Base-by-base conservation (phyloP, 1,284 basidiomycete genomes). In the Takashimella koratensis region DNA sequence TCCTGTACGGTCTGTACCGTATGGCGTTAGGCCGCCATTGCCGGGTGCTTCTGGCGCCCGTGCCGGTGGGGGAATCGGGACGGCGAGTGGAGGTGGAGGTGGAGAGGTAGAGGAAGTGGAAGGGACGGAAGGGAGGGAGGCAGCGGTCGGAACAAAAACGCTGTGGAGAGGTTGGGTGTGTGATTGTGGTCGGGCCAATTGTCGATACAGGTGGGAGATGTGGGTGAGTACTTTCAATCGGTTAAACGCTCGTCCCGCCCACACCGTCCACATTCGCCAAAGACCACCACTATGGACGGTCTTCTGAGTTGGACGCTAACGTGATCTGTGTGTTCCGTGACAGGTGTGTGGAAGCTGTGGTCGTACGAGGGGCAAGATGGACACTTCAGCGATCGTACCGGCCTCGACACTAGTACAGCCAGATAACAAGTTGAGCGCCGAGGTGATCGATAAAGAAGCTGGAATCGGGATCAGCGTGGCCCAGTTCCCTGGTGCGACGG, bases 151-250 rank as follows among this genome's bases (percentile, higher is more conserved):
- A 6, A 45, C 56, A 23, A 45, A 66, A 24, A 55, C 55, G 2
- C 47, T 70, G 4, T 67, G 67, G 67, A 54, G 51, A 5, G 70
- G 70, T 68, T 73, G 69, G 69, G 69, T 71, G 4, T 73, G 71
- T 44, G 49, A 27, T 19, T 73, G 71, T 44, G 68, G 67, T 5
- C 53, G 71, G n/a, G 71, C 71, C 2, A 73, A 73, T 58, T 70
- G 67, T 47, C 61, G 71, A 30, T 67, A 64, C 47, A 55, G 67
- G 8, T 73, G 71, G 71, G 70, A 73, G 50, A 57, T 66, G 24
- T 67, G 62, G 66, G 67, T 67, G 47, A 52, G 66, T 48, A 8
- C n/a, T n/a, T n/a, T n/a, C n/a, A n/a, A n/a, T n/a, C n/a, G n/a
- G n/a, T n/a, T n/a, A n/a, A n/a, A n/a, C n/a, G n/a, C n/a, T n/a